Conservation (phyloP, 306 rosid species). For the Vigna nakashimae region DNA sequence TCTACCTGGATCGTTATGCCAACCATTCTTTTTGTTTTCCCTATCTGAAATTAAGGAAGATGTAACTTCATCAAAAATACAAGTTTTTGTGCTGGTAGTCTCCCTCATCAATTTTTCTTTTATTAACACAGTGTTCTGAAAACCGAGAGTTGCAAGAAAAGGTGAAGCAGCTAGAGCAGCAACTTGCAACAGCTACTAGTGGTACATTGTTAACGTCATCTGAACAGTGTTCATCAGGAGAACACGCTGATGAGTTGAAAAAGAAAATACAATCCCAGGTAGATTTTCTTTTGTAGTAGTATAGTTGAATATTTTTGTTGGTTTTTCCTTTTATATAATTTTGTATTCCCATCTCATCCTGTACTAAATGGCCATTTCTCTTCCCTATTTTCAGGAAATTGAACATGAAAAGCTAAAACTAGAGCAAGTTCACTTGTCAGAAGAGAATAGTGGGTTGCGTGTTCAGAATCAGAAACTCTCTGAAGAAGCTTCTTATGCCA, state of each 20-base stretch:
- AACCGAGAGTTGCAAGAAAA: constrained; percentile 77
- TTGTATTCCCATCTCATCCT: constrained; percentile 6
- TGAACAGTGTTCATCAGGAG: constrained; percentile 58
- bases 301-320: constrained; percentile 29
- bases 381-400: constrained; percentile 65
- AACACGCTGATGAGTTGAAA: constrained; percentile 69
- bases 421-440: constrained; percentile 85
- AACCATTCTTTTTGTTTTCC: constrained; percentile 1
- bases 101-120: constrained; percentile 21
- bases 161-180: constrained; percentile 73
- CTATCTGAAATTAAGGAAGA: constrained; percentile 18
- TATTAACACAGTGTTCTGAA: constrained; percentile 82
- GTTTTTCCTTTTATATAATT: neutral
- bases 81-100: constrained; percentile 29
- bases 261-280: constrained; percentile 94
- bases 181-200: constrained; percentile 53
- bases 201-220: constrained; percentile 53
- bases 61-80: constrained; percentile 22
- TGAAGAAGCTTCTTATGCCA: constrained; percentile 98
- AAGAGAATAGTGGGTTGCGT: constrained; percentile 90
- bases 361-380: constrained; percentile 33
- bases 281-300: constrained; percentile 28
- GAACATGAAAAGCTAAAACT: constrained; percentile 91
- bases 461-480: constrained; percentile 97
- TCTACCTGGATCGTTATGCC: constrained; percentile 26